Evolutionary conservation across 306 rosid genomes (phyloP).

Genomic region (Lotus japonicus): DNA sequence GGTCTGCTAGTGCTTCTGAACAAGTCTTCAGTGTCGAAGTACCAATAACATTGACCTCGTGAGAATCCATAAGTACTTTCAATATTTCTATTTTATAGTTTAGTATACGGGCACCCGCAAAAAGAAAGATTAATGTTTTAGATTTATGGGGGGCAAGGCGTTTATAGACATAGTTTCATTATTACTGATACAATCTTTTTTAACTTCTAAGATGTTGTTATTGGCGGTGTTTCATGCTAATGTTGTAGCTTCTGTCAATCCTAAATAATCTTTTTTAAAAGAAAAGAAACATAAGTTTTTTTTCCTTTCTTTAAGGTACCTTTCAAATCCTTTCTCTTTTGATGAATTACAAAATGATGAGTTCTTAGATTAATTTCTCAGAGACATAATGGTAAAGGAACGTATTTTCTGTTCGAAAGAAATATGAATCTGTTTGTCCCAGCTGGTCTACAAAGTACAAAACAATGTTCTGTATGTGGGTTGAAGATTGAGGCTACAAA

Average conservation of each 20-base stretch:
- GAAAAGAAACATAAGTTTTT: constrained; percentile 66
- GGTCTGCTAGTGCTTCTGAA: too few relatives aligned
- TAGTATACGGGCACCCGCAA: too few relatives aligned
- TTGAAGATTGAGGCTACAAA: constrained; percentile 90
- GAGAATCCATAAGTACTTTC: too few relatives aligned
- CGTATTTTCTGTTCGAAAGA: constrained; percentile 45
- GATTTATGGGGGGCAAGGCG: neutral
- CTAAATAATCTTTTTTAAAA: constrained; percentile 60
- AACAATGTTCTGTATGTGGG: constrained; percentile 87
- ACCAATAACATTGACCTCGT: too few relatives aligned
- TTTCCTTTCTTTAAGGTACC: constrained; percentile 67
- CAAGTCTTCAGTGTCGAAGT: too few relatives aligned
- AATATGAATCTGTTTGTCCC: constrained; percentile 72
- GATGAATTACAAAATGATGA: neutral
- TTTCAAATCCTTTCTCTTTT: neutral
- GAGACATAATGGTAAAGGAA: neutral
- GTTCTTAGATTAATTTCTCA: neutral
- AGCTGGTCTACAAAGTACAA: constrained; percentile 73
- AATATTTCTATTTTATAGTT: too few relatives aligned
- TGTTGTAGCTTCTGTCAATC: constrained; percentile 50
- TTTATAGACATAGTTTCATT: neutral
- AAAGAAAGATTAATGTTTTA: neutral
- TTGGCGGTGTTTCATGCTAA: constrained; percentile 71
- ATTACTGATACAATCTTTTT: constrained; percentile 19
- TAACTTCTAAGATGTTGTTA: constrained; percentile 64